Percentiles rank a stretch among this genome's conserved stretches.
phyloP scores from a whole-genome alignment of 371 early-diverging fungal species.

The Phascolomyces articulosus region DNA sequence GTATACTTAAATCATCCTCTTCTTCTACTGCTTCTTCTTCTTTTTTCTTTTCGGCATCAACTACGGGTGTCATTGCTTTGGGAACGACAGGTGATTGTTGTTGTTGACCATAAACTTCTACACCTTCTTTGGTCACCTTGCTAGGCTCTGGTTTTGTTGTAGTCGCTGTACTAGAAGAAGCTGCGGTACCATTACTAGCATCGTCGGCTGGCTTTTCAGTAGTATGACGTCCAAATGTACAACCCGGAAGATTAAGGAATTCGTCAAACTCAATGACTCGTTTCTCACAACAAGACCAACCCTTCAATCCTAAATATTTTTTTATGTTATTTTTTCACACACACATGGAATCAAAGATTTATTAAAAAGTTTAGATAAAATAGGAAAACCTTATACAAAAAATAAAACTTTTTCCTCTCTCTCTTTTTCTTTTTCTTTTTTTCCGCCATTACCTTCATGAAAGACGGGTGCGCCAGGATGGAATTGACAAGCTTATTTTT shows the following conservation, averaged over 20 bases:
- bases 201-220: constrained; percentile 51
- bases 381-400: no score
- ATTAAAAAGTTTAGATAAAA: no score
- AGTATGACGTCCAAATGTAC: constrained; percentile 70
- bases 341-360: background rate
- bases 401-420: no score
- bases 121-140: constrained; percentile 38
- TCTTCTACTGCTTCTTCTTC: constrained; percentile 53
- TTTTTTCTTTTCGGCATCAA: constrained; percentile 5
- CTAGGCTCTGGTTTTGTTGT: constrained; percentile 12
- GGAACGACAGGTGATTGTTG: constrained; percentile 4
- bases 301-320: constrained; percentile 66
- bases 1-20: constrained; percentile 70
- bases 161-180: constrained; percentile 15
- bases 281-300: constrained; percentile 96
- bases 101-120: constrained; percentile 41
- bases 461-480: constrained; percentile 89
- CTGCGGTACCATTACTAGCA: constrained; percentile 16
- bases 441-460: constrained; percentile 81
- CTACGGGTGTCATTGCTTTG: background rate
- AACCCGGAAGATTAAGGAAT: constrained; percentile 86
- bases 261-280: constrained; percentile 90
- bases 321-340: background rate
- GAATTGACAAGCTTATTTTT: constrained; percentile 64
- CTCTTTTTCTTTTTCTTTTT: no score